A percentile compares a stretch with the other conserved stretches of the same genome.
These are phyloP conservation scores for Wickerhamomyces sp. DNA, from an alignment of 1,139 yeast genomes.

Conservation along the genomic window DNA sequence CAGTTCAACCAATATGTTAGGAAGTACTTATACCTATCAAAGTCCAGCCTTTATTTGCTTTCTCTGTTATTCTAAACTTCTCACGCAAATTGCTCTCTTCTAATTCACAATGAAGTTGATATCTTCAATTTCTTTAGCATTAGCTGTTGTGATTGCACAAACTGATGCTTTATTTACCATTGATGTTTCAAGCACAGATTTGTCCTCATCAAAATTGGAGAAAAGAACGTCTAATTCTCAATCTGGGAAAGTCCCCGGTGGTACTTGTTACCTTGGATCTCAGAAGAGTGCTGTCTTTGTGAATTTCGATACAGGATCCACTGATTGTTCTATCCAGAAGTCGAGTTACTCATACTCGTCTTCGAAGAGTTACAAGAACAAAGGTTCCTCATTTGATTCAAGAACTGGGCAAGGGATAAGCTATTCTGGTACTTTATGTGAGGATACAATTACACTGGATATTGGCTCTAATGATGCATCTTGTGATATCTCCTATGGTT, in stretches of 20 bases:
- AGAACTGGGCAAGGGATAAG: constrained; percentile 2
- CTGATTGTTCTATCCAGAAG: neutral
- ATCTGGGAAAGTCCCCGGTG: neutral
- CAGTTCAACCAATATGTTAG: no score
- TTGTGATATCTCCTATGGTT: constrained; percentile 9
- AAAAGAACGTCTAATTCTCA: neutral
- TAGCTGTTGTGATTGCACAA: neutral
- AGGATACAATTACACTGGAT: constrained; percentile 5
- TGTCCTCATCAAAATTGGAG: neutral
- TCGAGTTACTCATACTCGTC: neutral
- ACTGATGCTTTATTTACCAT: neutral
- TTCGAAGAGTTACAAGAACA: neutral
- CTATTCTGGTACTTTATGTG: constrained; percentile 4
- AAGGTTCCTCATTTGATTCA: neutral
- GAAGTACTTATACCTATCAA: no score
- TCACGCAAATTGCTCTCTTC: no score
- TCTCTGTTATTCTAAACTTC: no score
- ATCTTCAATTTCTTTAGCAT: neutral
- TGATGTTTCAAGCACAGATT: constrained; percentile 4
- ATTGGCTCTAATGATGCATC: neutral
- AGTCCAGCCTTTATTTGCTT: no score
- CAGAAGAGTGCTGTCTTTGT: neutral
- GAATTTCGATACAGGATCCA: constrained; percentile 2
- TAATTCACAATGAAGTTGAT: no score
- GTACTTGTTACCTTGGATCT: constrained; percentile 1